These are phyloP conservation scores for Plasmodium sp. DNA, from an alignment of 169 alveolate species.

Conservation along the genomic window DNA sequence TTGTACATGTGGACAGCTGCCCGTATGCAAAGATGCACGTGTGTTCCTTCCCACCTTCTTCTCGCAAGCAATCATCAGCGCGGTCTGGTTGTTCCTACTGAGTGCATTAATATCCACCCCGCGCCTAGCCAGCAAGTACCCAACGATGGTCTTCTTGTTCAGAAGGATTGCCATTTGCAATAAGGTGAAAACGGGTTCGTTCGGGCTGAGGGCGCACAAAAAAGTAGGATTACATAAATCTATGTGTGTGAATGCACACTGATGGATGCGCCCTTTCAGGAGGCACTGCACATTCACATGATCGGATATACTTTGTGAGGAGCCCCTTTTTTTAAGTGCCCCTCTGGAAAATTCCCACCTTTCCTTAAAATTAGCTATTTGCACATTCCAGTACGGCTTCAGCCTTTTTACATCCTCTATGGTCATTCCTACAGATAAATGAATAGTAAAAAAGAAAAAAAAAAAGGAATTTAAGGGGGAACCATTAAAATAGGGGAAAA, in stretches of 20 bases:
- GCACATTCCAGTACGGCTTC: slow-evolving; percentile 73
- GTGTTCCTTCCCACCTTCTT: slow-evolving; percentile 15
- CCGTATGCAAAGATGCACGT: not conserved
- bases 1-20: not conserved
- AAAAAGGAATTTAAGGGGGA: not conserved
- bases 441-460: slow-evolving; percentile 10
- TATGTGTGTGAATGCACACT: not conserved
- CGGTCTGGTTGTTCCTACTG: slow-evolving; percentile 71
- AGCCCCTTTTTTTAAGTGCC: not conserved
- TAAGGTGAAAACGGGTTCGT: slow-evolving; percentile 60
- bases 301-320: not conserved
- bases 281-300: not conserved
- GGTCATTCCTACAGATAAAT: slow-evolving; percentile 49
- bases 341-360: slow-evolving; percentile 2
- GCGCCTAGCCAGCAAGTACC: slow-evolving; percentile 65
- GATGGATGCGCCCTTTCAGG: not conserved
- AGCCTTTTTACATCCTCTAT: slow-evolving; percentile 65
- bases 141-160: slow-evolving; percentile 55
- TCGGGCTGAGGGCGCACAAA: slow-evolving; percentile 23
- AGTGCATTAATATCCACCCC: slow-evolving; percentile 71
- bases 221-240: not conserved
- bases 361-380: slow-evolving; percentile 70
- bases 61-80: slow-evolving; percentile 72
- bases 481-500: not conserved
- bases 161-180: slow-evolving; percentile 68